Conservation (phyloP, 495 filamentous ascomycete genomes). For the Clohesyomyces aquaticus region DNA sequence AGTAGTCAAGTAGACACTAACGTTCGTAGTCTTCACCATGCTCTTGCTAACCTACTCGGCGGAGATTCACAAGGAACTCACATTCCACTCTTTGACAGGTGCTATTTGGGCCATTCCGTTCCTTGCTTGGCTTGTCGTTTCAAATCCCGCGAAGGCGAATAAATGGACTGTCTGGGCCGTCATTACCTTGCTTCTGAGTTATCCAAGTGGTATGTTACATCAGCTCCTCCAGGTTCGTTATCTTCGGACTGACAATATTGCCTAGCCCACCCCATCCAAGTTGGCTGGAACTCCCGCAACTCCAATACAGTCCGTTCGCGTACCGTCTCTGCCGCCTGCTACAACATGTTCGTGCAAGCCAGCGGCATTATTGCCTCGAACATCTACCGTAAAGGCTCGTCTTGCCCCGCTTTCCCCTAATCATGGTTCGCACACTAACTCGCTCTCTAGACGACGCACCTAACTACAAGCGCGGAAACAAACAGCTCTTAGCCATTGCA, state of each 20-base stretch:
- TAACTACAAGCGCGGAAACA: conserved; percentile 34
- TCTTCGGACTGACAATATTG: neutral
- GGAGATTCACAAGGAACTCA: conserved; percentile 24
- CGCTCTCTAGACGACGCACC: conserved; percentile 29
- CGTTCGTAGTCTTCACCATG: conserved; percentile 22
- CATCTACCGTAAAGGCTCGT: conserved; percentile 49
- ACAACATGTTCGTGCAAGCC: conserved; percentile 77
- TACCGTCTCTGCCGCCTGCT: conserved; percentile 54
- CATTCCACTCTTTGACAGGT: conserved; percentile 18
- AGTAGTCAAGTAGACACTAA: conserved; percentile 3
- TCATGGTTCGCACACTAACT: neutral
- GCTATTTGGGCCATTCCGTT: conserved; percentile 50
- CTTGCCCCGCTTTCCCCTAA: neutral
- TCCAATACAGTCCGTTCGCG: conserved; percentile 34
- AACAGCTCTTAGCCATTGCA: conserved; percentile 14
- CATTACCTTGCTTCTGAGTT: conserved; percentile 60
- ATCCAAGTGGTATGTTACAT: conserved; percentile 56
- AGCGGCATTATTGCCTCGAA: conserved; percentile 66
- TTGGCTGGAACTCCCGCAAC: conserved; percentile 39
- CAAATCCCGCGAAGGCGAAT: conserved; percentile 51
- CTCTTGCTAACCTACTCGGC: conserved; percentile 21
- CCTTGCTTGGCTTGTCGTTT: conserved; percentile 57
- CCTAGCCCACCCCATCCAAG: conserved; percentile 36
- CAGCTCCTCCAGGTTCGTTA: neutral
- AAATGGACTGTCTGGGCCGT: conserved; percentile 62